Base-by-base conservation (phyloP, 805 yeast species). In the Priceomyces carsonii region DNA sequence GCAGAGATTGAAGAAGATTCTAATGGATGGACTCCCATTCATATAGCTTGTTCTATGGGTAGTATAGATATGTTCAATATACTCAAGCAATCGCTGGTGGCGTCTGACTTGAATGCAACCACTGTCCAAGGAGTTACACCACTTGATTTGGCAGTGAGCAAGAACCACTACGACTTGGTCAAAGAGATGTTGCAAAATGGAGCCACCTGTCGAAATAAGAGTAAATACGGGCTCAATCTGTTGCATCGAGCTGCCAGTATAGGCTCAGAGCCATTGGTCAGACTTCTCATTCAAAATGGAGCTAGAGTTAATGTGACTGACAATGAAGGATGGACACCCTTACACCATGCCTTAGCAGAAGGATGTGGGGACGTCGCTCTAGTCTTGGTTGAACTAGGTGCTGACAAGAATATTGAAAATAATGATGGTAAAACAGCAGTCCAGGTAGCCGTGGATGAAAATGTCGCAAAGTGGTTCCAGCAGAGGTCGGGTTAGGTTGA, bases 301-400 rank as follows among this genome's bases (percentile, higher is more conserved):
- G 76, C 75, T 2, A 74, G 73, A 30, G 77, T 82, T 0, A 84
- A 85, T 6, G 55, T 89, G 15, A 85, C 88, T 48, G 97, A 90
- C 52, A 44, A 46, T 8, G 71, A 72, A 35, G 93, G 95, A 0
- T 87, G 93, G 89, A 84, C 95, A 0, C 80, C 96, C 1, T 56
- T 91, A 40, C 95, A 87, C 56, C 95, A 87, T 59, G 96, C 97
- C 0, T 61, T 84, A 37, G 88, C 95, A 0, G 98, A 90, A 59
- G 96, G 96, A 0, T 82, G 81, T 48, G 89, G 83, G 1, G 95
- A 85, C 39, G 77, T 78, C 8, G 95, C 85, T 0, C 66, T 79
- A 1, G 50, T 66, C 21, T 61, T 90, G 30, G 79, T 81, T 2
- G 68, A 71, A 34, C 63, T 71, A 4, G 91, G 91, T 0, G 96